phyloP scores from a whole-genome alignment of 2,329 filamentous ascomycete species.

The Penicillium sclerotigenum region DNA sequence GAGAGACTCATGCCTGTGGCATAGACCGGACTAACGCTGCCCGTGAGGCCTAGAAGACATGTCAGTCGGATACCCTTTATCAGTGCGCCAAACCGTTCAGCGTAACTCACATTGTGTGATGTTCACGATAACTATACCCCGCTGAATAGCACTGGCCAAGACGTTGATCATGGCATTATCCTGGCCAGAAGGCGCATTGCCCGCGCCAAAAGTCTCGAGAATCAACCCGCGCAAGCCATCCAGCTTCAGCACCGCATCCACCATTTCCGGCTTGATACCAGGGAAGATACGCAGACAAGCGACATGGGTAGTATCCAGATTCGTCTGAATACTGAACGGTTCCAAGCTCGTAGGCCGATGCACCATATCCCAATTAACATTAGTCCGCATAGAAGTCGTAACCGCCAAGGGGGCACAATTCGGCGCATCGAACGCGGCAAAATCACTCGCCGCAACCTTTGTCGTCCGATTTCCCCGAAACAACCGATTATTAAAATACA shows the following conservation, averaged over 20 bases:
- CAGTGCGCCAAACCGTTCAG: conserved; percentile 27
- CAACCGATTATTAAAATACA: conserved; percentile 90
- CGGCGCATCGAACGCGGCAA: conserved; percentile 84
- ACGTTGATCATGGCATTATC: conserved; percentile 77
- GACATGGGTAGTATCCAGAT: conserved; percentile 81
- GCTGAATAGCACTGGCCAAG: conserved; percentile 70
- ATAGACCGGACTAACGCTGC: conserved; percentile 74
- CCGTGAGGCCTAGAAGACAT: conserved; percentile 49
- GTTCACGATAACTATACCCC: conserved; percentile 83
- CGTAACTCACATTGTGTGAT: conserved; percentile 76
- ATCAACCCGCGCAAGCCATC: conserved; percentile 78
- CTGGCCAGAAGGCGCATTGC: conserved; percentile 79
- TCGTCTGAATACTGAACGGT: conserved; percentile 69
- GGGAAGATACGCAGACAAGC: conserved; percentile 88
- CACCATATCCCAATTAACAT: conserved; percentile 76
- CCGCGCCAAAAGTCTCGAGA: conserved; percentile 88
- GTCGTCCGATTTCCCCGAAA: conserved; percentile 85
- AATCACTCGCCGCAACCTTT: conserved; percentile 82
- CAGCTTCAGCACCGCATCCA: conserved; percentile 75
- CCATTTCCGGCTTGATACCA: conserved; percentile 89
- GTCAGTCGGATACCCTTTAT: conserved; percentile 36
- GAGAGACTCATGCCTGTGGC: conserved; percentile 74
- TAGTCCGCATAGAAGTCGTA: conserved; percentile 75
- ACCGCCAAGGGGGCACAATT: conserved; percentile 78
- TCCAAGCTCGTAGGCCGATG: conserved; percentile 70